Conservation (phyloP, 2,329 filamentous ascomycete genomes). For the Sordariomycetes sp. region DNA sequence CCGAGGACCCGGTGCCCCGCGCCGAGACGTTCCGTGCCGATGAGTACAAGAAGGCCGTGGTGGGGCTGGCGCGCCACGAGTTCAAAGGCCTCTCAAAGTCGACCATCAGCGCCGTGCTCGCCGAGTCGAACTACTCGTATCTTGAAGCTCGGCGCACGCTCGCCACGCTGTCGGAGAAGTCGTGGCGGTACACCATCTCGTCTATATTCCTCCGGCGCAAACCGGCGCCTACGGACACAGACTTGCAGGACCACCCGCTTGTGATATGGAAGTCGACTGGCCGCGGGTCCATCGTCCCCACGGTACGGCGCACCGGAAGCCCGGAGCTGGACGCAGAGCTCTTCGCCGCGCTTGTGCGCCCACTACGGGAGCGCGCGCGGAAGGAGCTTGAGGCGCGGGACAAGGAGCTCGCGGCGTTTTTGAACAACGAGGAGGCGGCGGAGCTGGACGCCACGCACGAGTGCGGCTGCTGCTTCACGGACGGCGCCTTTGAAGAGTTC, state of each 20-base stretch:
- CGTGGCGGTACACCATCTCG: slow-evolving; percentile 65
- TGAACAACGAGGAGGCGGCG: slow-evolving; percentile 48
- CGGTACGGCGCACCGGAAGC: slow-evolving; percentile 52
- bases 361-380: slow-evolving; percentile 31
- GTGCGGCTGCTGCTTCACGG: slow-evolving; percentile 67
- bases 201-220: slow-evolving; percentile 52
- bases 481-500: slow-evolving; percentile 59
- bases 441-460: slow-evolving; percentile 45
- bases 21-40: slow-evolving; percentile 55
- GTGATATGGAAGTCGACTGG: slow-evolving; percentile 47
- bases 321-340: slow-evolving; percentile 50
- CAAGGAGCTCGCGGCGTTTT: slow-evolving; percentile 32
- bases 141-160: slow-evolving; percentile 58
- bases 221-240: slow-evolving; percentile 36
- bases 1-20: slow-evolving; percentile 26
- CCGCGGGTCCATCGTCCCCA: slow-evolving; percentile 42
- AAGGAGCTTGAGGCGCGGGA: slow-evolving; percentile 35
- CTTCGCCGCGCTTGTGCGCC: slow-evolving; percentile 40
- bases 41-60: slow-evolving; percentile 57
- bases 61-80: slow-evolving; percentile 55
- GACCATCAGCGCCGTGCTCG: slow-evolving; percentile 65
- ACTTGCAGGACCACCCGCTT: slow-evolving; percentile 48
- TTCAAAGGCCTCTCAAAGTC: slow-evolving; percentile 63
- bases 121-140: slow-evolving; percentile 71
- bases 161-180: slow-evolving; percentile 54